phyloP scores from a whole-genome alignment of 352 stramenopile species.

The Peronospora belbahrii region DNA sequence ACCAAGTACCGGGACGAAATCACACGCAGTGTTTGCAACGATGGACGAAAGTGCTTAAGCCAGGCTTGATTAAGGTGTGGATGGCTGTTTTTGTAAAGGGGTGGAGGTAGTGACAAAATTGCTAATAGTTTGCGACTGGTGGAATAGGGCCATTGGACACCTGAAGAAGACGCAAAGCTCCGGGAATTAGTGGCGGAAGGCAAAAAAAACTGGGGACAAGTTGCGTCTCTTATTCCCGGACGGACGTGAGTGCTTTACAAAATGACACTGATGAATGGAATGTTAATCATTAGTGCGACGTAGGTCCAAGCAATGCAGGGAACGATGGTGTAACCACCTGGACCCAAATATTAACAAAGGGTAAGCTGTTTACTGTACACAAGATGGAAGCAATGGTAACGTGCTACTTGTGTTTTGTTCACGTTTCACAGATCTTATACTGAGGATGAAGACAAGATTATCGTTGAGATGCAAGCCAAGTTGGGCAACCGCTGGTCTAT shows the following conservation, averaged over 20 bases:
- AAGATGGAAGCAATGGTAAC: neutral
- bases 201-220: slow-evolving; percentile 88
- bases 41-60: slow-evolving; percentile 91
- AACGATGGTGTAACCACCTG: slow-evolving; percentile 89
- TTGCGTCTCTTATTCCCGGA: slow-evolving; percentile 69
- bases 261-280: neutral
- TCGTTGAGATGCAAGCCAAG: slow-evolving; percentile 89
- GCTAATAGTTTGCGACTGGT: neutral
- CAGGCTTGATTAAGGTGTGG: slow-evolving; percentile 86
- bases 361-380: slow-evolving; percentile 26
- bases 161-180: slow-evolving; percentile 86
- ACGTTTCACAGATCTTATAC: slow-evolving; percentile 57
- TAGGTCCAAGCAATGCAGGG: slow-evolving; percentile 89
- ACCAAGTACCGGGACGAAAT: slow-evolving; percentile 86
- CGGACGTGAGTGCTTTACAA: slow-evolving; percentile 53
- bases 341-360: slow-evolving; percentile 91
- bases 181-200: slow-evolving; percentile 77
- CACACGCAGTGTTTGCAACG: slow-evolving; percentile 90
- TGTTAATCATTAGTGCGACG: slow-evolving; percentile 14
- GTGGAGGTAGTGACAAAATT: neutral
- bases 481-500: slow-evolving; percentile 90
- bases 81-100: neutral
- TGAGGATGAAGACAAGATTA: slow-evolving; percentile 88
- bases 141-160: slow-evolving; percentile 83
- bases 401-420: neutral